Evolutionary conservation across 495 filamentous ascomycete species (phyloP).

Genomic region (Tetracladium marchalianum): DNA sequence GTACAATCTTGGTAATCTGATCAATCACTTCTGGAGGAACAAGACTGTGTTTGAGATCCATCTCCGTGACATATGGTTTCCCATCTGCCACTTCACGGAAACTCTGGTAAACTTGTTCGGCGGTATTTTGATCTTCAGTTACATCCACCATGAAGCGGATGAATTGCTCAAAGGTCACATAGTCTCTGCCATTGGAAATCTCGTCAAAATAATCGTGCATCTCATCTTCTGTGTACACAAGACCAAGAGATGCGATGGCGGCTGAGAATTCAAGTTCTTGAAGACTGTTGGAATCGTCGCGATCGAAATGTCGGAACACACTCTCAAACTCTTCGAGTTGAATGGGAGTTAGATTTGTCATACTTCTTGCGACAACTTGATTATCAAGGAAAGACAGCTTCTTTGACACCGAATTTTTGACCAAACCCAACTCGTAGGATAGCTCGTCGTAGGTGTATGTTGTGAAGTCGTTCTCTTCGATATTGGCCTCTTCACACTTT

Average conservation of each 20-base stretch:
- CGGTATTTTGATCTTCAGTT: slow-evolving; percentile 97
- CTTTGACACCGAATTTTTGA: slow-evolving; percentile 83
- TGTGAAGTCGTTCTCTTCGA: slow-evolving; percentile 98
- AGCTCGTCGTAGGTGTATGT: slow-evolving; percentile 96
- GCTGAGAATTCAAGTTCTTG: slow-evolving; percentile 92
- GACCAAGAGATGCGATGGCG: slow-evolving; percentile 80
- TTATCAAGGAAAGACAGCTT: slow-evolving; percentile 96
- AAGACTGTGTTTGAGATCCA: slow-evolving; percentile 87
- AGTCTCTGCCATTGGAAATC: slow-evolving; percentile 58
- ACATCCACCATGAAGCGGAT: slow-evolving; percentile 98
- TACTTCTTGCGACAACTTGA: slow-evolving; percentile 88
- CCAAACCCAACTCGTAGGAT: slow-evolving; percentile 85
- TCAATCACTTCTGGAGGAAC: slow-evolving; percentile 95
- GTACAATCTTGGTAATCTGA: slow-evolving; percentile 79
- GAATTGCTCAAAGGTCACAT: slow-evolving; percentile 95
- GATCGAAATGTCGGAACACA: slow-evolving; percentile 96
- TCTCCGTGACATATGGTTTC: slow-evolving; percentile 96
- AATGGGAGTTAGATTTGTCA: slow-evolving; percentile 97
- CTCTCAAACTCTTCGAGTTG: slow-evolving; percentile 97
- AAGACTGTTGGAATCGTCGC: slow-evolving; percentile 84
- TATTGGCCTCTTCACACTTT: slow-evolving; percentile 92
- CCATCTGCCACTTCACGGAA: slow-evolving; percentile 97
- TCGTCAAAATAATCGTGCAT: slow-evolving; percentile 90
- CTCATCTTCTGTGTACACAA: slow-evolving; percentile 91
- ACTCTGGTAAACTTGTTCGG: slow-evolving; percentile 92